Evolutionary conservation across 2,329 filamentous ascomycete genomes (phyloP).

Genomic region (Alternaria infectoria): DNA sequence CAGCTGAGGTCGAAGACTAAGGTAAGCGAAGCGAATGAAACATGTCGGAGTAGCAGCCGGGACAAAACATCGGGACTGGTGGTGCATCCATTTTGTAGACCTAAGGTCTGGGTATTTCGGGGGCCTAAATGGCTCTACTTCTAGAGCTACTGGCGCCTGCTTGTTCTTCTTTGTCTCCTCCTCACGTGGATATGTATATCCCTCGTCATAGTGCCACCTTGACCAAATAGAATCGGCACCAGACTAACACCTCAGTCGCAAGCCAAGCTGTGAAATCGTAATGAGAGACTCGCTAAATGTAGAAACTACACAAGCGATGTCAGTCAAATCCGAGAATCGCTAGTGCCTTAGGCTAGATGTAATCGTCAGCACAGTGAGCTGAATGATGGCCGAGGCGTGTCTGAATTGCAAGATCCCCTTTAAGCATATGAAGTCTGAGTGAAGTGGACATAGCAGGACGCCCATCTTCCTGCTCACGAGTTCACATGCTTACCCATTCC

Average conservation of each 20-base stretch:
- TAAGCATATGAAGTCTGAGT: neutral
- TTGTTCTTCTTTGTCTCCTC: neutral
- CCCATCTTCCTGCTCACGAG: neutral
- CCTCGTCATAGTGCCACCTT: neutral
- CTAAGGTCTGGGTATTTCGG: neutral
- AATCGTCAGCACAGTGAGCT: neutral
- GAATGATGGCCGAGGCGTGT: neutral
- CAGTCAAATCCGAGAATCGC: neutral
- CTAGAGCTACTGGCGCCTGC: neutral
- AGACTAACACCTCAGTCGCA: neutral
- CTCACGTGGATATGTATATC: neutral
- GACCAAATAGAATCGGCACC: neutral
- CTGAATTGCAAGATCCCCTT: neutral
- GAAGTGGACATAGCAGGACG: neutral
- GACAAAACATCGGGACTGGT: neutral
- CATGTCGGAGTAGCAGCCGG: neutral
- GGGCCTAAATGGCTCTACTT: neutral
- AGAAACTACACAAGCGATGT: neutral
- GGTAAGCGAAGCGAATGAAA: neutral
- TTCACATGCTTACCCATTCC: conserved; percentile 66
- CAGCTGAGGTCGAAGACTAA: neutral
- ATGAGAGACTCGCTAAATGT: neutral
- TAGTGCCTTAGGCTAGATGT: neutral
- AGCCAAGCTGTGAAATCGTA: neutral
- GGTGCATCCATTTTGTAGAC: neutral